Evolutionary conservation across 768 basidiomycete species (phyloP).

Genomic region (Lactifluus piperatus): DNA sequence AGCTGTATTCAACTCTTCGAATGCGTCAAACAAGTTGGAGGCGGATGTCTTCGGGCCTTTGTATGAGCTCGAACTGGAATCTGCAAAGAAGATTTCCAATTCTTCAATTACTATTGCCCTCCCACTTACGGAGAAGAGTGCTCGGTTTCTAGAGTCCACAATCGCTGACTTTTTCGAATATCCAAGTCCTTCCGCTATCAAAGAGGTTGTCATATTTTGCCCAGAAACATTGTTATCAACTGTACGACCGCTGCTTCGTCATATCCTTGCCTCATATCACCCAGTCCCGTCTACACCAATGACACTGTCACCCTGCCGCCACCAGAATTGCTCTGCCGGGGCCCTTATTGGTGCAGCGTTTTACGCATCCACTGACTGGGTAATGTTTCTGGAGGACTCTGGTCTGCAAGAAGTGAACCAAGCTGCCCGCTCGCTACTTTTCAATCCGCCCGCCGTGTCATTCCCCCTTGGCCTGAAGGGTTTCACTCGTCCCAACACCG

Average conservation of each 20-base stretch:
- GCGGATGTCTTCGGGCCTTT: neutral
- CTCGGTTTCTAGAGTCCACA: neutral
- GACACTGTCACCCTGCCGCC: constrained; percentile 8
- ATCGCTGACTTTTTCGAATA: neutral
- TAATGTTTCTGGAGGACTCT: constrained; percentile 13
- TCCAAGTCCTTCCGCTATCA: neutral
- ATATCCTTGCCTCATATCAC: neutral
- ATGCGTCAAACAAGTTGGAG: neutral
- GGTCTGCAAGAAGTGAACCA: constrained; percentile 5
- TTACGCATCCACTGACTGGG: constrained; percentile 6
- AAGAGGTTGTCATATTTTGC: constrained; percentile 15
- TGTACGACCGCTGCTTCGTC: constrained; percentile 10
- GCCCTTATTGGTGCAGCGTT: constrained; percentile 7
- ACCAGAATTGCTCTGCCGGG: neutral
- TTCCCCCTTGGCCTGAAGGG: constrained; percentile 18
- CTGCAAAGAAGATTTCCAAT: constrained; percentile 1
- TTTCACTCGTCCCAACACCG: neutral
- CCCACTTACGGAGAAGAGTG: constrained; percentile 2
- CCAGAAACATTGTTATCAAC: constrained; percentile 13
- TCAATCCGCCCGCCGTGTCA: constrained; percentile 14
- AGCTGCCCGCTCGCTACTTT: neutral
- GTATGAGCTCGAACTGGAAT: constrained; percentile 17
- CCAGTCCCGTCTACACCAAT: neutral
- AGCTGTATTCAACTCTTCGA: neutral
- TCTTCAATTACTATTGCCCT: constrained; percentile 6